A percentile compares a stretch with the other conserved stretches of the same genome.
phyloP scores from a whole-genome alignment of 495 filamentous ascomycete genomes.

The Rusavskia elegans region DNA sequence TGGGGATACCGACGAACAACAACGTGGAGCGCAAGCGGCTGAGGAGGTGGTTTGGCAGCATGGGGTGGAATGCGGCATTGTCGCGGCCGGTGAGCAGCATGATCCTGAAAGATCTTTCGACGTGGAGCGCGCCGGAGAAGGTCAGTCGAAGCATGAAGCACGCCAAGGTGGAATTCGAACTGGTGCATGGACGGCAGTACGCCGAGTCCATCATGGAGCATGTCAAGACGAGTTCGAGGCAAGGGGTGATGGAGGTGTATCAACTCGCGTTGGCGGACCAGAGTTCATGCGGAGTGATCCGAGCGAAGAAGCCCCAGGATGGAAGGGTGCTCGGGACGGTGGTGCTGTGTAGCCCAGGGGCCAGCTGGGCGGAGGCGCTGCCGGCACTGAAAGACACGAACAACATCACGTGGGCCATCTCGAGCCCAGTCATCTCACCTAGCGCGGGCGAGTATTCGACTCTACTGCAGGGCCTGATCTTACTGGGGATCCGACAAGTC shows the following conservation, averaged over 20 bases:
- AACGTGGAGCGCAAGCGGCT: constrained; percentile 42
- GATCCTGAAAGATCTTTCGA: constrained; percentile 45
- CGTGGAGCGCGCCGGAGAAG: constrained; percentile 61
- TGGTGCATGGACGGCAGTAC: constrained; percentile 67
- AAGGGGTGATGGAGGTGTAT: constrained; percentile 74
- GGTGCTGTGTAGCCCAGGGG: constrained; percentile 59
- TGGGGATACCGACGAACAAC: constrained; percentile 51
- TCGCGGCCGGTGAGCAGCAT: constrained; percentile 50
- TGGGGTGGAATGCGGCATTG: constrained; percentile 51
- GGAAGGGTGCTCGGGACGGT: constrained; percentile 63
- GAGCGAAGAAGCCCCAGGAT: constrained; percentile 55
- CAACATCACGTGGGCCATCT: constrained; percentile 51
- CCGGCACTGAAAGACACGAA: constrained; percentile 40
- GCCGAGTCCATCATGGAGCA: constrained; percentile 61
- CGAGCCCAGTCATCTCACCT: constrained; percentile 62
- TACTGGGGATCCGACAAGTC: constrained; percentile 69
- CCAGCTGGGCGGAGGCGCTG: constrained; percentile 50
- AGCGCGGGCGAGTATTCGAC: constrained; percentile 51
- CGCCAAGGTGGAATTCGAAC: constrained; percentile 54
- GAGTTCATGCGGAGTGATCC: constrained; percentile 62
- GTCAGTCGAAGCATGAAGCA: constrained; percentile 53
- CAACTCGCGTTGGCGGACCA: constrained; percentile 57
- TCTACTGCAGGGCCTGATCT: constrained; percentile 62
- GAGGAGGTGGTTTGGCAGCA: constrained; percentile 39
- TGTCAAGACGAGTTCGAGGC: constrained; percentile 55